Evolutionary conservation across 2,329 filamentous ascomycete genomes (phyloP), one percentile per base, ranked within the genome.

Genomic region (Orbilia ellipsospora): DNA sequence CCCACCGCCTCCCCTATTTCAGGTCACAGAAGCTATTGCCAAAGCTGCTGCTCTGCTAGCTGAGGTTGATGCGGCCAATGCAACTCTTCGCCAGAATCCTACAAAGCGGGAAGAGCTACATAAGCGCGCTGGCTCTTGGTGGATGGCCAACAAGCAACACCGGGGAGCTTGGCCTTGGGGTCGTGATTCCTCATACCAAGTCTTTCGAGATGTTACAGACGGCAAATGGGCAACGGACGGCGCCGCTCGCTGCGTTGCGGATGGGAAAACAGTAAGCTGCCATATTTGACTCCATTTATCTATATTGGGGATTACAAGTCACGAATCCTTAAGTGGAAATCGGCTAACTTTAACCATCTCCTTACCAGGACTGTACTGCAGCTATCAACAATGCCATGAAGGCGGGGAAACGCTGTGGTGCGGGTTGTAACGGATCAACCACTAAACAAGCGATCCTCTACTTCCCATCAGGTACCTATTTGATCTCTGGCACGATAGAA

Each of bases 261-360:
- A 90, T 79, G 89, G 89, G 13, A 82, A 84, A 0, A 90, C 90
- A 31, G 23, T 23, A 23, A 23, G 23, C 23, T 23, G 4, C 23
- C 23, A 23, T 23, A 23, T 23, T 23, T 4, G 23, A 23, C 23
- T 23, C 23, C 23, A 23, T 23, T 23, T 23, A 23, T 23, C 23
- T 23, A 23, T 23, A 23, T 23, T 23, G 4, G 2, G 4, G 23
- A 23, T 23, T 4, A 23, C 4, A 23, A 23, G 23, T 23, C 23
- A 23, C 4, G 23, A 23, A 23, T 4, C 4, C 23, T 23, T 23
- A 23, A 23, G 23, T 23, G 23, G 23, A 23, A 23, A 23, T 23
- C 23, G 23, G 23, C 23, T 23, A 23, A 23, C 23, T 23, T 23
- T 23, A 4, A 23, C 23, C 23, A 23, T 23, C 23, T 23, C 23